Evolutionary conservation across 225 moss, liverwort and hornwort species (phyloP).

Genomic region (Pseudisothecium myosuroides): DNA sequence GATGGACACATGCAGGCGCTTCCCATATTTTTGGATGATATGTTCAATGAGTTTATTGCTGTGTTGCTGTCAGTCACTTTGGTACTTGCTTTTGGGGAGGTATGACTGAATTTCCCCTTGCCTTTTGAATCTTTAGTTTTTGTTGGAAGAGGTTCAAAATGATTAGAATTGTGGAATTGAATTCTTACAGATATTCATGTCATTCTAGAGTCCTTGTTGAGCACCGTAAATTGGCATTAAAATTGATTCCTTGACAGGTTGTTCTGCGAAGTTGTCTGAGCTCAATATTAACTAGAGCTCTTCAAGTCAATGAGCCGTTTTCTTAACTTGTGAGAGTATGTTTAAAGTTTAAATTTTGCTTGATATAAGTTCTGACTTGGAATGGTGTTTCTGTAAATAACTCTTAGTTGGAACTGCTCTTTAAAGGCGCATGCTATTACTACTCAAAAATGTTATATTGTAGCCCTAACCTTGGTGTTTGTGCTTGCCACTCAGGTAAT

Average conservation of each 20-base stretch:
- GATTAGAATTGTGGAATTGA: background rate
- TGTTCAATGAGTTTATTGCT: constrained; percentile 46
- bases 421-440: background rate
- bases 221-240: background rate
- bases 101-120: background rate
- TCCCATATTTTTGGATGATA: constrained; percentile 40
- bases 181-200: background rate
- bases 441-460: background rate
- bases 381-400: background rate
- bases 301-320: background rate
- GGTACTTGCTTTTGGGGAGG: constrained; percentile 50
- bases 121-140: background rate
- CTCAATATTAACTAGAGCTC: background rate
- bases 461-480: background rate
- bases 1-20: constrained; percentile 27
- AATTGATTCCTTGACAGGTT: background rate
- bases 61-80: constrained; percentile 41
- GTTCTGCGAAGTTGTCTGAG: background rate
- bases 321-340: background rate
- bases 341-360: background rate
- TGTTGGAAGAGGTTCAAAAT: background rate
- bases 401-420: background rate
- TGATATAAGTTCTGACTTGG: background rate
- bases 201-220: background rate
- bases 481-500: constrained; percentile 51